Percentiles rank a stretch among this genome's conserved stretches.
These are phyloP conservation scores for Picochlorum sp. DNA, from an alignment of 139 green algal genomes.

Conservation along the genomic window DNA sequence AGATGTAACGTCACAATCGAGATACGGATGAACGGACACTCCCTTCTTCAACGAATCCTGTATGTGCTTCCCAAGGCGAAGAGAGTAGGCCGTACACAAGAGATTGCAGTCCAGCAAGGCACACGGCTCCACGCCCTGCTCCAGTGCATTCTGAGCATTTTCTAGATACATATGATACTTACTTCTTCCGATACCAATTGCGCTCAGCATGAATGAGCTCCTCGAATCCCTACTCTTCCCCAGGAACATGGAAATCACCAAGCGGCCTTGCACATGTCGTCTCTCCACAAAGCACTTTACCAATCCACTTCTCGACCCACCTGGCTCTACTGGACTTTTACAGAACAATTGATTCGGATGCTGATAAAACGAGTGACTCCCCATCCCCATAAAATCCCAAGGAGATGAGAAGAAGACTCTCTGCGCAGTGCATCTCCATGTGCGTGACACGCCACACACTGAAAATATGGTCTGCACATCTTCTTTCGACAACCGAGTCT, in stretches of 20 bases:
- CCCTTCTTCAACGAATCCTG: not conserved
- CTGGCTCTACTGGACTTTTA: conserved; percentile 11
- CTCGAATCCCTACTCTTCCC: conserved; percentile 9
- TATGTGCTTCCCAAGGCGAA: not conserved
- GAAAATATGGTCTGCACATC: not conserved
- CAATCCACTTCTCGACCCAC: conserved; percentile 15
- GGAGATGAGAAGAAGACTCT: conserved; percentile 32
- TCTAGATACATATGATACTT: not conserved
- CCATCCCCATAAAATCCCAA: conserved; percentile 13
- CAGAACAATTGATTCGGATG: conserved; percentile 43
- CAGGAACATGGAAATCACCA: conserved; percentile 20
- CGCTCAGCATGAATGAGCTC: not conserved
- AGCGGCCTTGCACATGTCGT: conserved; percentile 2
- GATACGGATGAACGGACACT: not conserved
- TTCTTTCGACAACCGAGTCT: not conserved
- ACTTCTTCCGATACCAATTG: not conserved
- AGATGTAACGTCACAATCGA: not conserved
- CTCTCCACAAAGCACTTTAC: conserved; percentile 35
- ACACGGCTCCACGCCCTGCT: conserved; percentile 4
- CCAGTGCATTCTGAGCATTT: not conserved
- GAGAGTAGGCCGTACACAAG: conserved; percentile 15
- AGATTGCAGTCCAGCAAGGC: conserved; percentile 18
- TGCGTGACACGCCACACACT: conserved; percentile 23
- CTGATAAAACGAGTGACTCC: not conserved
- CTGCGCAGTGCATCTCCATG: conserved; percentile 30